Base-by-base conservation (phyloP, 2,329 filamentous ascomycete species). In the Fusarium goolgardi region DNA sequence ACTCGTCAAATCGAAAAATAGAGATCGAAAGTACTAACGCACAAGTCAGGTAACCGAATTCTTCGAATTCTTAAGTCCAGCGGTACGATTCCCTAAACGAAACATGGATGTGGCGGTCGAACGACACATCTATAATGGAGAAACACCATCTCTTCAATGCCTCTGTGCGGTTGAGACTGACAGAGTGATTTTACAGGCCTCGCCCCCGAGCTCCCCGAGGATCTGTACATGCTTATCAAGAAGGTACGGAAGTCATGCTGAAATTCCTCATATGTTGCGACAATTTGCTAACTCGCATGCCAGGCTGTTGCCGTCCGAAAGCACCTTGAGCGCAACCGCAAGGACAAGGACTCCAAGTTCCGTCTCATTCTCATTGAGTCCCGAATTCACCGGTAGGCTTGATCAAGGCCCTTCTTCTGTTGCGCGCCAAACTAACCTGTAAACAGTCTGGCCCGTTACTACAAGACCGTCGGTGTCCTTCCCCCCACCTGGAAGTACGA, bases 261-360 rank as follows among this genome's bases (percentile, higher is more conserved):
- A 35, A 50, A 40, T 34, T 15, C 45, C 23, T 34, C 34, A 25
- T 6, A n/a, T 7, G 1, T 15, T 9, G 9, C 18, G 6, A 21
- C 15, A 41, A 23, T n/a, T n/a, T 12, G 21, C 65, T 69, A 35
- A 69, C 34, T 8, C 2, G 11, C 8, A n/a, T 15, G 73, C 50
- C 67, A 96, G 94, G 94, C 94, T 78, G 94, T 97, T 78, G 91
- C 94, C 81, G 96, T 99, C 87, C 95, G 96, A 87, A 99, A 99
- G 93, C 96, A 99, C 87, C 93, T 99, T 76, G 94, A 97, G 90
- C 93, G 93, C 86, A 99, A 99, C 91, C 95, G 96, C 86, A 99
- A 99, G 91, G 96, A 99, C 90, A 97, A 94, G 89, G 96, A 99
- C 89, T 93, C 91, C 88, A 99, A 99, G 90, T 99, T 99, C 93